Conservation (phyloP, 2,329 filamentous ascomycete genomes). For the Mollisia scopiformis region DNA sequence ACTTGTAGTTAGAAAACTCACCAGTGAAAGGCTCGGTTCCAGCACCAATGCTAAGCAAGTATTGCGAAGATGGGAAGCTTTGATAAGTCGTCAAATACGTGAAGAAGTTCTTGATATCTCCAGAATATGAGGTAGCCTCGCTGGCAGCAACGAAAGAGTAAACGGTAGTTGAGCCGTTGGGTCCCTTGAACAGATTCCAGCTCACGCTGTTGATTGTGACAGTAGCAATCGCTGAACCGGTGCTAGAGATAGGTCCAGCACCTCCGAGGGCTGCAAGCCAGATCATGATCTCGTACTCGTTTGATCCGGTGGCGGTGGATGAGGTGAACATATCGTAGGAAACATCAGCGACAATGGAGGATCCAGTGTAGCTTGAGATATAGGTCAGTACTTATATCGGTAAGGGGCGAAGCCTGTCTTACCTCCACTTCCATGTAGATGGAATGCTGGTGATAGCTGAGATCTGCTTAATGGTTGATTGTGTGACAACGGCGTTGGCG, state of each 20-base stretch:
- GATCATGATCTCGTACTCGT: constrained; percentile 67
- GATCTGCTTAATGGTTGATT: constrained; percentile 40
- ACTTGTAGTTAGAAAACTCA: constrained; percentile 13
- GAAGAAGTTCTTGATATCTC: constrained; percentile 60
- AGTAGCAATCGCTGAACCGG: constrained; percentile 55
- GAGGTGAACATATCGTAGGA: constrained; percentile 65
- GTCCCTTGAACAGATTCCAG: constrained; percentile 63
- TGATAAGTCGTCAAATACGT: constrained; percentile 55
- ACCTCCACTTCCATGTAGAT: constrained; percentile 44
- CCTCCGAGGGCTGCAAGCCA: constrained; percentile 60
- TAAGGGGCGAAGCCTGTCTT: constrained; percentile 12
- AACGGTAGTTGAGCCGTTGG: constrained; percentile 60
- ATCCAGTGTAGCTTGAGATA: constrained; percentile 46
- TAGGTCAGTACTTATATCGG: background rate
- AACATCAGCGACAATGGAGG: constrained; percentile 56
- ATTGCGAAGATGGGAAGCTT: constrained; percentile 49
- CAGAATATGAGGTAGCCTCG: constrained; percentile 53
- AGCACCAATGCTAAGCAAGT: constrained; percentile 54
- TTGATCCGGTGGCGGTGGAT: constrained; percentile 45
- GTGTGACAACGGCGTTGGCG: constrained; percentile 42
- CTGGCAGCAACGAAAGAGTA: constrained; percentile 59
- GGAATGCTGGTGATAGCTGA: constrained; percentile 41
- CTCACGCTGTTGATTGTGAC: constrained; percentile 52
- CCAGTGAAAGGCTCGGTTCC: constrained; percentile 61
- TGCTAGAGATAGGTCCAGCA: constrained; percentile 57